phyloP scores from a whole-genome alignment of 1,284 basidiomycete species.

The Cutaneotrichosporon sp. region DNA sequence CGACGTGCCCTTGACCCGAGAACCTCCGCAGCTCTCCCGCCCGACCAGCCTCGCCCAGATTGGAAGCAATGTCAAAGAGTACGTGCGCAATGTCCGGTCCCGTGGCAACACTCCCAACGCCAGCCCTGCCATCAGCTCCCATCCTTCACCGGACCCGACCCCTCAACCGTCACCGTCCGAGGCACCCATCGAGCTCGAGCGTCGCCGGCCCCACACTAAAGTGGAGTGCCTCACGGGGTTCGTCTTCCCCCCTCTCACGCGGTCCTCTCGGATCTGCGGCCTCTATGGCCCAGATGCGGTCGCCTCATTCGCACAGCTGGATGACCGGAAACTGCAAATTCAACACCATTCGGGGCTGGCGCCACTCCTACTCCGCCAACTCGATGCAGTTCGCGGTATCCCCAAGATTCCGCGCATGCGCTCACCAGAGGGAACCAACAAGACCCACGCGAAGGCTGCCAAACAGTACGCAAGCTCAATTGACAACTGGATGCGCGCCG shows the following conservation, averaged over 20 bases:
- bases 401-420: neutral
- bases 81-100: neutral
- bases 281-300: constrained; percentile 11
- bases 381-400: neutral
- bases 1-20: too few species aligned
- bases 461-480: constrained; percentile 2
- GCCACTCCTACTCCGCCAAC: neutral
- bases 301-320: constrained; percentile 4
- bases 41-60: too few species aligned
- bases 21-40: too few species aligned
- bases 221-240: constrained; percentile 14
- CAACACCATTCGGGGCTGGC: constrained; percentile 14
- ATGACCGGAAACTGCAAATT: neutral
- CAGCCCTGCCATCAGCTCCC: neutral
- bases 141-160: too few species aligned
- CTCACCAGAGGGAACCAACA: too few species aligned
- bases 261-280: neutral
- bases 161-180: too few species aligned
- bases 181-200: too few species aligned
- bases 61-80: neutral
- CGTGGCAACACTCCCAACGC: neutral
- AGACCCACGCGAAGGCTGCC: neutral
- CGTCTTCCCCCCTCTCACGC: constrained; percentile 5
- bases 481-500: neutral
- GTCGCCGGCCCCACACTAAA: constrained; percentile 1